Evolutionary conservation across 1,139 yeast genomes (phyloP), one percentile per base, ranked within the genome.

Genomic region (Nematodospora anomalae): DNA sequence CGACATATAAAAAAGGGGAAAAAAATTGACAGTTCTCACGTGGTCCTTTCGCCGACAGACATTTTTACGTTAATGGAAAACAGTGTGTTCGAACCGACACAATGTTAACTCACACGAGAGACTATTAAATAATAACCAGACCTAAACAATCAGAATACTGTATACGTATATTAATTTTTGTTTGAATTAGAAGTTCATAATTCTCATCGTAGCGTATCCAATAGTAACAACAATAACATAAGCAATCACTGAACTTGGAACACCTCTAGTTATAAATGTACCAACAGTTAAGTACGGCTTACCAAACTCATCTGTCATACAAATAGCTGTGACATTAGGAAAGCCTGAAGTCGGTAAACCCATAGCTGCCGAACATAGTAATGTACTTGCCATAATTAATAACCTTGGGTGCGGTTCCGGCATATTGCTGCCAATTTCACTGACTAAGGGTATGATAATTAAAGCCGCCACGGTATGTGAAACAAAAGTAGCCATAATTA

Each of bases 401-500:
- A 82, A 62, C 30, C 81, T 71, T 21, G 87, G 81, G 46, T 74
- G 79, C 29, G 76, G 74, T 22, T 67, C 72, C 2, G 71, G 63
- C 58, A 83, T 60, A 38, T 71, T 64, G 40, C 74, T 71, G 40
- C 89, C 90, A 43, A 82, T 77, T 55, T 82, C 85, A 38, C 80
- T 72, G 16, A 83, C 85, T 44, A 83, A 63, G 21, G 90, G 90
- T 33, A 83, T 71, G 40, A 82, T 72, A 42, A 83, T 82, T 47
- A 83, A 74, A 0, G 90, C 89, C 6, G 89, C 84, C 16, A 82
- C 90, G 0, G 90, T 83, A 57, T 83, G 90, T 4, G 84, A 77
- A 14, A 83, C 87, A 58, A 83, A 83, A 0, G 89, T 82, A 20
- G 88, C 88, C 64, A 81, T 78, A 22, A 74, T 79, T 44, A 80